Percentiles rank a stretch among this genome's conserved stretches.
Conservation (phyloP, 106 monocot genomes). For the Phalaenopsis aphrodite region DNA sequence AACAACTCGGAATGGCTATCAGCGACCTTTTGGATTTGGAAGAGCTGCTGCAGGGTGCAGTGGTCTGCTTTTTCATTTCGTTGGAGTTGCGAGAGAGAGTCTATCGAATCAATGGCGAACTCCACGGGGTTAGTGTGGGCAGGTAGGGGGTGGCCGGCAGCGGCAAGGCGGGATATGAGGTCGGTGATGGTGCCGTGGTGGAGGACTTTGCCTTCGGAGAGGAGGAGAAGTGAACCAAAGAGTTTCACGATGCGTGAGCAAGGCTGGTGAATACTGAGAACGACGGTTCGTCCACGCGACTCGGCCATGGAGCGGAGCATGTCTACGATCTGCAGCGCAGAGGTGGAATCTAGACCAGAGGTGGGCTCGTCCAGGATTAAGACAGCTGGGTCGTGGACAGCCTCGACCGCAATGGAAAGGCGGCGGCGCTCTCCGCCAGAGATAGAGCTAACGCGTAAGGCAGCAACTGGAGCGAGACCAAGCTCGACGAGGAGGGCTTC, state of each 20-base stretch:
- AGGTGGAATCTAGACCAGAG: slow-evolving; percentile 76
- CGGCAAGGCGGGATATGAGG: slow-evolving; percentile 28
- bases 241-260: slow-evolving; percentile 67
- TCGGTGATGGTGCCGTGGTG: slow-evolving; percentile 61
- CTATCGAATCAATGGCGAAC: slow-evolving; percentile 78
- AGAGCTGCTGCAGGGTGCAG: slow-evolving; percentile 72
- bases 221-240: slow-evolving; percentile 53
- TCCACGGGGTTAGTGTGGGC: slow-evolving; percentile 59
- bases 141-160: slow-evolving; percentile 41
- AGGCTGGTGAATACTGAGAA: slow-evolving; percentile 93
- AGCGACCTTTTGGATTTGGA: slow-evolving; percentile 10
- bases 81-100: slow-evolving; percentile 23
- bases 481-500: slow-evolving; percentile 51
- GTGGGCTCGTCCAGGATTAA: slow-evolving; percentile 96
- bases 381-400: slow-evolving; percentile 61
- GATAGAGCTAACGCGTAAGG: slow-evolving; percentile 39
- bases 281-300: slow-evolving; percentile 46
- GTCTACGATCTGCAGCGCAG: slow-evolving; percentile 64
- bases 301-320: slow-evolving; percentile 74
- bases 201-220: slow-evolving; percentile 55
- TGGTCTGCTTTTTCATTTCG: background rate
- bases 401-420: slow-evolving; percentile 77
- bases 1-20: background rate
- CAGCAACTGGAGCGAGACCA: slow-evolving; percentile 39
- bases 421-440: slow-evolving; percentile 82